phyloP scores from a whole-genome alignment of 805 yeast species.

The Ascoidea rubescens region DNA sequence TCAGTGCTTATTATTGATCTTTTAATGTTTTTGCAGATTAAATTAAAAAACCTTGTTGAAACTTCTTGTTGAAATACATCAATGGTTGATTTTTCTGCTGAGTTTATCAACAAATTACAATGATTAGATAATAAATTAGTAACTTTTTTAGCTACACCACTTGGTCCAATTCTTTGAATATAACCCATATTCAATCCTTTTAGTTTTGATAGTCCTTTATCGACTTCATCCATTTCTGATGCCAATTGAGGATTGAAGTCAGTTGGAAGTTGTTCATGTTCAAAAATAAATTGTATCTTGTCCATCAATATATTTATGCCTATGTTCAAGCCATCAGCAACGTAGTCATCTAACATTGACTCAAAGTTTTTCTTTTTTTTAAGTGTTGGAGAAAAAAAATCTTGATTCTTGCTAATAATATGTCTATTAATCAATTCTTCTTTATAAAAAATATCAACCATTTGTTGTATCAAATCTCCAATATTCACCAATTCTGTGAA shows the following conservation, averaged over 20 bases:
- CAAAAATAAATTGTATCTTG: conserved; percentile 55
- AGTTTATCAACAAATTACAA: conserved; percentile 56
- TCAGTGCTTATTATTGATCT: conserved; percentile 56
- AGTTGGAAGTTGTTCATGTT: conserved; percentile 38
- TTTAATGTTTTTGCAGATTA: conserved; percentile 66
- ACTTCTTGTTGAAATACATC: conserved; percentile 93
- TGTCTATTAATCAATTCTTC: conserved; percentile 51
- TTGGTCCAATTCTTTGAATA: conserved; percentile 26
- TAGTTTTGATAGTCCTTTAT: conserved; percentile 12
- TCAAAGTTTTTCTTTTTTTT: conserved; percentile 76
- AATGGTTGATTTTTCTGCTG: conserved; percentile 76
- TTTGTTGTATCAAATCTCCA: conserved; percentile 85
- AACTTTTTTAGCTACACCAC: conserved; percentile 52
- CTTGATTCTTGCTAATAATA: conserved; percentile 56
- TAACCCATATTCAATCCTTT: conserved; percentile 8
- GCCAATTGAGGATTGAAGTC: conserved; percentile 42
- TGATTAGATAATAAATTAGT: conserved; percentile 56
- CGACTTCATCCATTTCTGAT: conserved; percentile 6
- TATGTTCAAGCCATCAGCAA: conserved; percentile 86
- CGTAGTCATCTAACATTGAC: conserved; percentile 67
- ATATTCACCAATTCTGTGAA: conserved; percentile 86
- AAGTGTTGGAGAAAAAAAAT: conserved; percentile 65
- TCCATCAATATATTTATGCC: conserved; percentile 81
- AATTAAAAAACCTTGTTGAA: conserved; percentile 71
- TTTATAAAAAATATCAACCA: conserved; percentile 81